These are phyloP conservation scores for Pythium sp. DNA, from an alignment of 352 stramenopile genomes.

Conservation along the genomic window DNA sequence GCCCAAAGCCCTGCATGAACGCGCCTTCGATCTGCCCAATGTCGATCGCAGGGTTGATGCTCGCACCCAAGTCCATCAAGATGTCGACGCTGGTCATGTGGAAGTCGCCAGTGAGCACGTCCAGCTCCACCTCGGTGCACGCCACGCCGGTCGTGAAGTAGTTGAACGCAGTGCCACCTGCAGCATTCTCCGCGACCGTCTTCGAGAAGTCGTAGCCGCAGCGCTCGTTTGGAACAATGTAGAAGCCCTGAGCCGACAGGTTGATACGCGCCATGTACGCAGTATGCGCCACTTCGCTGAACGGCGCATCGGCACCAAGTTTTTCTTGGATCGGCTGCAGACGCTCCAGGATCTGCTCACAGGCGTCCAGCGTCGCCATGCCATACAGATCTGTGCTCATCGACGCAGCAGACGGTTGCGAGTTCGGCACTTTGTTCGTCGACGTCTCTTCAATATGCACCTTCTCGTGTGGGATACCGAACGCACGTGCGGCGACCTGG, in stretches of 20 bases:
- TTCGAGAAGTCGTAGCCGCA: slow-evolving; percentile 94
- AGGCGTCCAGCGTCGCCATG: slow-evolving; percentile 96
- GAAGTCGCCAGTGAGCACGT: slow-evolving; percentile 94
- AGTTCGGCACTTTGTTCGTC: slow-evolving; percentile 95
- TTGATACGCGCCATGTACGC: slow-evolving; percentile 93
- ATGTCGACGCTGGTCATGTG: slow-evolving; percentile 82
- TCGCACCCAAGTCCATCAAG: slow-evolving; percentile 91
- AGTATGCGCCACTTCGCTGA: slow-evolving; percentile 81
- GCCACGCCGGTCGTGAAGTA: slow-evolving; percentile 96
- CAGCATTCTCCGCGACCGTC: slow-evolving; percentile 86
- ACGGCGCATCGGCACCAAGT: slow-evolving; percentile 67
- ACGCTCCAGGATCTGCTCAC: slow-evolving; percentile 92
- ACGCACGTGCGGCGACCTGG: slow-evolving; percentile 87
- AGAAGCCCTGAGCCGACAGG: slow-evolving; percentile 96
- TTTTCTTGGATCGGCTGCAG: slow-evolving; percentile 84
- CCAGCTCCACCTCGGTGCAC: slow-evolving; percentile 92
- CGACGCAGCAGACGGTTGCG: slow-evolving; percentile 91
- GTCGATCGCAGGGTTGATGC: slow-evolving; percentile 96
- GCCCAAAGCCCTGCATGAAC: slow-evolving; percentile 96
- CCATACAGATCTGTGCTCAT: slow-evolving; percentile 97
- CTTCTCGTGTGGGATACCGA: slow-evolving; percentile 89
- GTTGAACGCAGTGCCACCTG: slow-evolving; percentile 90
- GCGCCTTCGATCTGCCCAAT: slow-evolving; percentile 98
- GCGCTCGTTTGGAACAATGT: slow-evolving; percentile 87
- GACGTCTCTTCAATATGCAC: slow-evolving; percentile 95